Base-by-base conservation (phyloP, 352 stramenopile genomes). In the Phytophthora tubulina region DNA sequence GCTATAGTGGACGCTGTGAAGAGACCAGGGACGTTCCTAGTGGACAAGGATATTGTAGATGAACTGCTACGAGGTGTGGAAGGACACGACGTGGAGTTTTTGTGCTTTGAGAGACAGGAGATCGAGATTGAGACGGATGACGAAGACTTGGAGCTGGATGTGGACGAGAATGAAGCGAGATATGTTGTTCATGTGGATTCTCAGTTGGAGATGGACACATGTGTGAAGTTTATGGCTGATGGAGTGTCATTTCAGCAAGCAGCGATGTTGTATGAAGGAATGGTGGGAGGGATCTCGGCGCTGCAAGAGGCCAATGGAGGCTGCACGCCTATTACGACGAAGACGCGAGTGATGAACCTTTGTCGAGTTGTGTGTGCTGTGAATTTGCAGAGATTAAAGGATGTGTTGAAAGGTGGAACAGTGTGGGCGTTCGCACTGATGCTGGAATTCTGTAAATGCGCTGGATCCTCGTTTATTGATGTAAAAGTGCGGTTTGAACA, bases 321-420 rank as follows among this genome's bases (percentile, higher is more conserved):
- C 2, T 51, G 48, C 15, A 35, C 38, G 32, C n/a, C 33, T 0
- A 39, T 62, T 38, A 62, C 45, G 21, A 27, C 21, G 5, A 53
- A 71, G 41, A 71, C 32, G 17, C 35, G 52, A 15, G 59, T 68
- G 41, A 59, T 31, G 42, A 49, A 36, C 6, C n/a, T 78, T 4
- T 67, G 71, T 44, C 46, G 51, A 33, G 38, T 72, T 35, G 32
- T 35, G 10, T 72, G 71, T 62, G 65, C 65, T 13, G 36, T 78
- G 14, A 78, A 78, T 46, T 57, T 75, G 10, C 65, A 78, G 59
- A 75, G 17, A 9, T 10, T 78, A 4, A 78, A 64, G 36, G 60
- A 68, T 10, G 13, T 72, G 5, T 33, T 75, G 33, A 35, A 30
- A 13, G 11, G 55, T 17, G 32, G 42, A 46, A 10, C 60, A 1